Evolutionary conservation across 2,329 filamentous ascomycete species (phyloP).

Genomic region (Sarocladiaceae sp.): DNA sequence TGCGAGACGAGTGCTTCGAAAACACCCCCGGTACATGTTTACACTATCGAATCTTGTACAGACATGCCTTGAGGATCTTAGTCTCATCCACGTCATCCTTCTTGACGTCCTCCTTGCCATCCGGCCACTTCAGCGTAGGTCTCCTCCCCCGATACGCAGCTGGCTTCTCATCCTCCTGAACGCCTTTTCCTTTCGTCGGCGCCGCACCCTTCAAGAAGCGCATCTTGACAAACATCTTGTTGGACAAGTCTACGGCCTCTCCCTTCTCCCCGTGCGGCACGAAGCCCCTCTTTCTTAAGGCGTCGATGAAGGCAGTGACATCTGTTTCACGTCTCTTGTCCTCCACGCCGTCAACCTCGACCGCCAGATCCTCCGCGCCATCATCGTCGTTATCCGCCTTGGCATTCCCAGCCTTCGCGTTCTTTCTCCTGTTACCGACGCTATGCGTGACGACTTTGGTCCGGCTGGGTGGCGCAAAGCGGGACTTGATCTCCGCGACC

Average conservation of each 20-base stretch:
- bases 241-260: slow-evolving; percentile 68
- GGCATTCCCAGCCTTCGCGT: slow-evolving; percentile 36
- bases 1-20: too few relatives aligned
- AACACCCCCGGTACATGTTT: too few relatives aligned
- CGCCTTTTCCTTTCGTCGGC: slow-evolving; percentile 71
- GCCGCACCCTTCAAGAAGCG: slow-evolving; percentile 80
- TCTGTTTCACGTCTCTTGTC: slow-evolving; percentile 69
- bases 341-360: slow-evolving; percentile 64
- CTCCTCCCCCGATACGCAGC: slow-evolving; percentile 41
- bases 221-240: slow-evolving; percentile 99
- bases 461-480: slow-evolving; percentile 52
- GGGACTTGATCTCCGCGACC: slow-evolving; percentile 94
- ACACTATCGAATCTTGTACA: slow-evolving; percentile 77
- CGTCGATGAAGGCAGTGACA: slow-evolving; percentile 78
- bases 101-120: slow-evolving; percentile 45
- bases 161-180: slow-evolving; percentile 40
- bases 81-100: slow-evolving; percentile 59
- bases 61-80: slow-evolving; percentile 78
- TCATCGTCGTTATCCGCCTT: slow-evolving; percentile 38
- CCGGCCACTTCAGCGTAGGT: slow-evolving; percentile 47
- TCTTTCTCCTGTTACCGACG: slow-evolving; percentile 61
- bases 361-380: slow-evolving; percentile 51
- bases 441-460: slow-evolving; percentile 55
- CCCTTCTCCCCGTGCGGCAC: slow-evolving; percentile 62
- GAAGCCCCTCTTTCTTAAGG: slow-evolving; percentile 75